Evolutionary conservation across 305 asterid species (phyloP), one percentile per base, ranked within the genome.

Genomic region (Coffea humblotiana): DNA sequence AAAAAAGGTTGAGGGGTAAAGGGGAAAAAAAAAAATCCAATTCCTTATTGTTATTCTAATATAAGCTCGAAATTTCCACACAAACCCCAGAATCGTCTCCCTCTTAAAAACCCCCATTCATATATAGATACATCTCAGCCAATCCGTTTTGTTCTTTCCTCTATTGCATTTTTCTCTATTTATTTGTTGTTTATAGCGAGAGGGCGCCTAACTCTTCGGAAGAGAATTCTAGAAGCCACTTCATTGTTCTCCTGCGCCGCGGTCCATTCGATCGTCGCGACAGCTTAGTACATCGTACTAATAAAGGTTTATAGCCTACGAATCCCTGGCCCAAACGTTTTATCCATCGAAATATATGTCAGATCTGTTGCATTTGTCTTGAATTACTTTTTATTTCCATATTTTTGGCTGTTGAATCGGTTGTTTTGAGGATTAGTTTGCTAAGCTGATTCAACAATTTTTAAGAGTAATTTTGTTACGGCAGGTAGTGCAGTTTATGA

Each of bases 151-250:
- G 63, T 66, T 19, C 18, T 27, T 18, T 48, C 6, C 27, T 51
- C 27, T 29, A 7, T 21, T 19, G 4, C 51, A 6, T 15, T 19
- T 32, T 11, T 32, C 64, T 56, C 3, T 8, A 10, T 29, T 18
- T 15, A 0, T 32, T 10, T 16, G 32, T 25, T 29, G 1, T 80
- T 29, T n/a, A 10, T 37, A 21, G 29, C 48, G 10, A n/a, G 51
- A 27, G 23, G 8, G 4, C 37, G 47, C 74, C 35, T 37, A 45
- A 37, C 48, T 63, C 6, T 74, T 75, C 8, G 63, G 80, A 67
- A 63, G 82, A 49, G 72, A 68, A 43, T 74, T 78, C 82, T 70
- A 70, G 77, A 82, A 75, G 68, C 32, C 7, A 45, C 60, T 74
- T 21, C 32, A 52, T 21, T 76, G 0, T 65, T 19, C 48, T 64